Evolutionary conservation across 2,329 filamentous ascomycete genomes (phyloP).

Genomic region (Penicillium sclerotigenum): DNA sequence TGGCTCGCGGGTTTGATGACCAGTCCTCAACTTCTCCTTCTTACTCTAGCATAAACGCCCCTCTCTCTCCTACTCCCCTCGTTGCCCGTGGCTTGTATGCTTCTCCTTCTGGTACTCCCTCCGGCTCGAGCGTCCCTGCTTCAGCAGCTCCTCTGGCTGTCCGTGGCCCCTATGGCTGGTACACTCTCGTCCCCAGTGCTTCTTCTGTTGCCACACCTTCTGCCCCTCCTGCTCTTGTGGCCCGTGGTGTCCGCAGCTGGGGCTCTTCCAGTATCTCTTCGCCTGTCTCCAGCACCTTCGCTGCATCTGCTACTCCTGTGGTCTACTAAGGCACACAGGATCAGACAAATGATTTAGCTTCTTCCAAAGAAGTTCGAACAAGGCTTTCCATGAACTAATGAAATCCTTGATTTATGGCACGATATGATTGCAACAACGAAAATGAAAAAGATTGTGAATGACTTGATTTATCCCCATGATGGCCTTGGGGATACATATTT

Average conservation of each 20-base stretch:
- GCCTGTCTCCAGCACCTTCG: slow-evolving; percentile 13
- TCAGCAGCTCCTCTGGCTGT: slow-evolving; percentile 8
- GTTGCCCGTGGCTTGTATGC: background rate
- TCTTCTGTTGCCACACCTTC: background rate
- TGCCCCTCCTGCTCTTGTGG: slow-evolving; percentile 4
- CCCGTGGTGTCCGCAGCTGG: slow-evolving; percentile 3
- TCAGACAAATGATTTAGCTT: background rate
- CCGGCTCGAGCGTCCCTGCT: background rate
- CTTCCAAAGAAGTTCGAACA: background rate
- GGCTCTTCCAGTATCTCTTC: slow-evolving; percentile 9
- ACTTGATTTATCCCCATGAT: background rate
- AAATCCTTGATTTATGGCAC: slow-evolving; percentile 2
- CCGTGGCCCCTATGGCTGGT: slow-evolving; percentile 6
- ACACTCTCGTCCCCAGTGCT: background rate
- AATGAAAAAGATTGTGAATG: background rate
- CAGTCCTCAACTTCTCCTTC: background rate
- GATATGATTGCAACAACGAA: slow-evolving; percentile 11
- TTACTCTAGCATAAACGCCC: background rate
- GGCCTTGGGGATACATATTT: slow-evolving; percentile 2
- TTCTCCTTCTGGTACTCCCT: background rate
- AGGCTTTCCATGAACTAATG: slow-evolving; percentile 6
- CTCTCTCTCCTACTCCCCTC: background rate
- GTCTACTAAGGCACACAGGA: slow-evolving; percentile 11
- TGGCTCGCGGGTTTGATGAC: background rate
- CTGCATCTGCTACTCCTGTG: slow-evolving; percentile 10